Evolutionary conservation across 73 alveolate species (phyloP).

Genomic region (Tetrahymena thermophila): DNA sequence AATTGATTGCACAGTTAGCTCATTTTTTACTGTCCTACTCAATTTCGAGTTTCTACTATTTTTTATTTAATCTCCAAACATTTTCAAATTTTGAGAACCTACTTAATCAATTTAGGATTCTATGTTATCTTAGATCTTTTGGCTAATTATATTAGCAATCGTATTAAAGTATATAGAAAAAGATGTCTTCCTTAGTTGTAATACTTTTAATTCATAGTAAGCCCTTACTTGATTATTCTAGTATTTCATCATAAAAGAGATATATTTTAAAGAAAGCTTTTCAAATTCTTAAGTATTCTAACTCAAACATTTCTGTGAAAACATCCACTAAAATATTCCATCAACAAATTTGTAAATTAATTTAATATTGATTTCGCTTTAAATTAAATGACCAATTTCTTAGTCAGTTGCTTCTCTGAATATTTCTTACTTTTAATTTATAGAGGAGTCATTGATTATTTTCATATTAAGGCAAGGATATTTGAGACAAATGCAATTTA

Average conservation of each 20-base stretch:
- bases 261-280: background rate
- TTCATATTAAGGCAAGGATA: background rate
- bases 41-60: background rate
- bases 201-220: background rate
- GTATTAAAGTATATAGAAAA: background rate
- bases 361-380: background rate
- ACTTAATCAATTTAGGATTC: background rate
- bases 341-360: background rate
- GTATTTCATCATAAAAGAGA: background rate
- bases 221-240: background rate
- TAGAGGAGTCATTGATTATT: background rate
- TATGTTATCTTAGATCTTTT: background rate
- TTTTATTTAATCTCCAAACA: too few relatives aligned
- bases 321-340: background rate
- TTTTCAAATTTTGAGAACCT: background rate
- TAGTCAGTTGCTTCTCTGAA: background rate
- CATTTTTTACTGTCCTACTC: background rate
- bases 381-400: background rate
- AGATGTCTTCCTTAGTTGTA: background rate
- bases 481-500: background rate
- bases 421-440: background rate
- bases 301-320: background rate
- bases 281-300: background rate
- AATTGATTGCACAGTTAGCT: background rate
- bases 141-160: background rate